Evolutionary conservation across 164 flowering plant species (phyloP), one percentile per base, ranked within the genome.

Genomic region (Vitis amurensis): DNA sequence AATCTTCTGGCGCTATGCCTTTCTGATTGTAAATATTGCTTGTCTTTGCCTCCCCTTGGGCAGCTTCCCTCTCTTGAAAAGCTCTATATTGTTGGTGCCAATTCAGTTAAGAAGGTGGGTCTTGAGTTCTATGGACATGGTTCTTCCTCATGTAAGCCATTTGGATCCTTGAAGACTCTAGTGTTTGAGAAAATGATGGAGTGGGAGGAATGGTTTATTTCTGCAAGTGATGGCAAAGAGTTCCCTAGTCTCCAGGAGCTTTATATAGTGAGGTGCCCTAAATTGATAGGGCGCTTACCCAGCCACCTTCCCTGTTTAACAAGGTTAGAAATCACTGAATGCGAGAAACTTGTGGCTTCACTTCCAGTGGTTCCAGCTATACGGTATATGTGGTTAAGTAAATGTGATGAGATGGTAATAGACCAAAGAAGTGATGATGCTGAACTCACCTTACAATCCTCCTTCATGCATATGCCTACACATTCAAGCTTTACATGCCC

Each of bases 141-240:
- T 23, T 3, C 27, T 63, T 27, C 44, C 44, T 37, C 44, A 4
- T 37, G 4, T 37, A 3, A 14, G 13, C 70, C 68, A 16, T 71
- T 75, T 67, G 37, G 15, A 31, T 55, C 50, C 0, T 52, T 75
- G 37, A 52, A 70, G 12, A 62, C 4, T 4, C 17, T 75, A 29
- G 15, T 14, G 11, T 66, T 75, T 56, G 63, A 61, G 17, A 17
- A 51, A 10, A 57, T 74, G 72, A 44, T 14, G 3, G 37, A 50
- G 8, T 75, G 74, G 78, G 57, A 67, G 29, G 74, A 71, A 11
- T 70, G 78, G 78, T 8, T 50, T 27, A 11, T 67, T 23, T 3
- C 10, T 12, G 55, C 10, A 67, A 13, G 17, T 13, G 72, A 44
- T 13, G 53, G 14, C 7, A 66, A 14, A n/a, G 61, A 11, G 8